Conservation (phyloP, 148 eudicot species). For the Bassia scoparia region DNA sequence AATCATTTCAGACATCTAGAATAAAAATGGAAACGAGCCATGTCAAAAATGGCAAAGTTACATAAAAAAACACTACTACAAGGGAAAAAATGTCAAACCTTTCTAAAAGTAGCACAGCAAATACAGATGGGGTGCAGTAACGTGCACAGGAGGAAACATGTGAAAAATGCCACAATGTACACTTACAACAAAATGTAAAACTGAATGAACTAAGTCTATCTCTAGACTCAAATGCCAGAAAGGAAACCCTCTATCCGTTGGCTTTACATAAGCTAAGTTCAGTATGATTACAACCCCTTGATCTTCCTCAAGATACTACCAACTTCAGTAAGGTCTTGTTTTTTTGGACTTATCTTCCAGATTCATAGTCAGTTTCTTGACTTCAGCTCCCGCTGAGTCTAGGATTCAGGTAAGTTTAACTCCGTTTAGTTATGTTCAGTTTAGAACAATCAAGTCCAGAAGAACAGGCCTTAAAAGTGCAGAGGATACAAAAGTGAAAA, state of each 20-base stretch:
- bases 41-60: no score
- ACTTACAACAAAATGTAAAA: neutral
- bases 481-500: neutral
- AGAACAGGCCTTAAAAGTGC: neutral
- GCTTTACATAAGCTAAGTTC: neutral
- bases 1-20: neutral
- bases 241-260: neutral
- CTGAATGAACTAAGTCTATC: neutral
- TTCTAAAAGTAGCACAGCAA: neutral
- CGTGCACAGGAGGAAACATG: neutral
- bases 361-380: no score
- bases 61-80: neutral
- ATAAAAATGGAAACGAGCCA: neutral
- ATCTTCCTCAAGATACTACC: neutral
- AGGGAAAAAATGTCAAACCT: neutral
- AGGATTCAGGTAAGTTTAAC: no score
- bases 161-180: neutral
- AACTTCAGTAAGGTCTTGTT: neutral
- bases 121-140: neutral
- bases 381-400: no score
- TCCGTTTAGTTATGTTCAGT: no score
- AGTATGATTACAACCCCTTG: neutral
- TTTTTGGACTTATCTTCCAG: no score
- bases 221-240: neutral
- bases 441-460: no score